These are phyloP conservation scores for Nicotiana benthamiana DNA, from an alignment of 257 asterid species.

Conservation along the genomic window DNA sequence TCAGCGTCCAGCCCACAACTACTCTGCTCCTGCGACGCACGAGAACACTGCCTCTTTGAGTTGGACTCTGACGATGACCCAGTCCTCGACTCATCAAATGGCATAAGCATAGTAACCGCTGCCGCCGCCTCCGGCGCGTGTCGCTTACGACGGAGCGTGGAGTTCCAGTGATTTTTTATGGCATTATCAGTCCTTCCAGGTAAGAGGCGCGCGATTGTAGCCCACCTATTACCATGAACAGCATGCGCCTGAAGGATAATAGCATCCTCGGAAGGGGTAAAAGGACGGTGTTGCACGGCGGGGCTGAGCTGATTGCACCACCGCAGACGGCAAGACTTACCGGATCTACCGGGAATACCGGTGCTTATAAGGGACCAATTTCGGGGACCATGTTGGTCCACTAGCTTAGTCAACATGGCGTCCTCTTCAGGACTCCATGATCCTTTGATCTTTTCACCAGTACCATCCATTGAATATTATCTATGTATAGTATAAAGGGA, in stretches of 20 bases:
- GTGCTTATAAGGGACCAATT: constrained; percentile 59
- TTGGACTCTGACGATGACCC: constrained; percentile 19
- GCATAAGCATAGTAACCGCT: not conserved
- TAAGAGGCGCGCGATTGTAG: constrained; percentile 46
- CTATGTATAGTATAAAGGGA: not conserved
- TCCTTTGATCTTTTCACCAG: constrained; percentile 29
- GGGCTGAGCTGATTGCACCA: constrained; percentile 88
- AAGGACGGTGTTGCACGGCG: constrained; percentile 52
- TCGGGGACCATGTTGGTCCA: constrained; percentile 55
- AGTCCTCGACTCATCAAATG: constrained; percentile 23
- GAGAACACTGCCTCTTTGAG: constrained; percentile 31
- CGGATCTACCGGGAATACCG: constrained; percentile 55
- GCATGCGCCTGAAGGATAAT: constrained; percentile 41
- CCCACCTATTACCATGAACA: constrained; percentile 53
- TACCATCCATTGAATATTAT: not conserved
- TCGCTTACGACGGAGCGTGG: constrained; percentile 42
- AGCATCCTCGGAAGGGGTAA: constrained; percentile 47
- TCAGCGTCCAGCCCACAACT: constrained; percentile 19
- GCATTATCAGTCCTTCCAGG: constrained; percentile 69
- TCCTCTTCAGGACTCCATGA: constrained; percentile 66
- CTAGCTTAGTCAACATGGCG: constrained; percentile 31
- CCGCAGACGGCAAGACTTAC: constrained; percentile 64
- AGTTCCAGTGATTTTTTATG: constrained; percentile 59
- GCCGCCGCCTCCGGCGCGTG: not conserved
- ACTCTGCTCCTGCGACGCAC: constrained; percentile 35